Evolutionary conservation across 2,329 filamentous ascomycete species (phyloP), one percentile per base, ranked within the genome.

Genomic region (Apiospora malaysiana): DNA sequence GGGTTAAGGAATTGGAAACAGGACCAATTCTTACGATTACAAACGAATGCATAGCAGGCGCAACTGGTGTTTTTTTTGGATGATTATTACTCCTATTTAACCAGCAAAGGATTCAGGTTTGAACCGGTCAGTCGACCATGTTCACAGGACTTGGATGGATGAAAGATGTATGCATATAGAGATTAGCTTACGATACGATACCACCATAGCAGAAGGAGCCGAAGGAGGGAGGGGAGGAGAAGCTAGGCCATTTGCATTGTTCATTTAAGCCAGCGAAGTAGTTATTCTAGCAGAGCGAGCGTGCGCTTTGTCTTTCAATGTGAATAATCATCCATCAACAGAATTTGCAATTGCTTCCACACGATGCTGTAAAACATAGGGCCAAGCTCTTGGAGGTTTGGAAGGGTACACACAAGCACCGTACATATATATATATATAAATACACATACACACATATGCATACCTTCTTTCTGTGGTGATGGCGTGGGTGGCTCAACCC

Each of bases 121-220:
- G 56, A 40, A 63, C 18, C 1, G 56, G 56, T 63, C 32, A n/a
- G 14, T 7, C 27, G 51, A 59, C 32, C 12, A 59, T 27, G 51
- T 37, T 59, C 51, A 59, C 51, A 21, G 51, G 25, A 32, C 27
- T 59, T 59, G 51, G 27, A 37, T 37, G 51, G 32, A 40, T 40
- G 56, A 40, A 63, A 32, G 56, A 8, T 23, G 56, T 32, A 63
- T 63, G 56, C 27, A 63, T 63, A 63, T 63, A 63, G 56, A 63
- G 42, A 40, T 40, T 40, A 63, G 56, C n/a, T 63, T 63, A 63
- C 56, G 56, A 63, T 63, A 63, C 56, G 27, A 59, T 63, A 63
- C 32, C 56, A 63, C 51, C 27, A 59, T n/a, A 59, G 51, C 27
- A 32, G 27, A 10, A 37, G 27, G 51, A 37, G 27, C 16, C 21